A percentile compares a stretch with the other conserved stretches of the same genome.
Conservation (phyloP, 2,329 filamentous ascomycete species). For the Daldinia eschscholtzii region DNA sequence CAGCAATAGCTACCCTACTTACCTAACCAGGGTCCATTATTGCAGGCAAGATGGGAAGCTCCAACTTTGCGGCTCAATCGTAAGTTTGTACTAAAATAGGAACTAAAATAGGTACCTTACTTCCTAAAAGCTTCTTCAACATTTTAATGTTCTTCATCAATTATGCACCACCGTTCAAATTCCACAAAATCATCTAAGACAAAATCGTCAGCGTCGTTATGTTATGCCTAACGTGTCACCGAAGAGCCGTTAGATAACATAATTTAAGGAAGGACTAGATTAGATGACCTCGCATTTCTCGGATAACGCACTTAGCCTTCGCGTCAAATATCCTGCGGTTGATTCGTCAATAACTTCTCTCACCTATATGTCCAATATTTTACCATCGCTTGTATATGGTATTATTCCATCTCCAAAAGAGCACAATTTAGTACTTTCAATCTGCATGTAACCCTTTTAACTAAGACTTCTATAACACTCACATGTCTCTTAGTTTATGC, state of each 20-base stretch:
- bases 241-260: constrained; percentile 34
- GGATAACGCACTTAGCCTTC: constrained; percentile 41
- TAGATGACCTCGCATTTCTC: constrained; percentile 30
- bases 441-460: constrained; percentile 40
- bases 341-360: constrained; percentile 33
- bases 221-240: constrained; percentile 31
- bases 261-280: constrained; percentile 10
- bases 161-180: constrained; percentile 13
- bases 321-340: constrained; percentile 16
- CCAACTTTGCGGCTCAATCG: constrained; percentile 36
- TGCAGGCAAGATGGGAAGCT: neutral
- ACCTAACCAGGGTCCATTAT: neutral
- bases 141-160: constrained; percentile 22
- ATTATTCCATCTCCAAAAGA: constrained; percentile 22
- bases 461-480: constrained; percentile 21
- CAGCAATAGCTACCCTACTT: constrained; percentile 2
- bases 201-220: constrained; percentile 24
- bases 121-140: constrained; percentile 3
- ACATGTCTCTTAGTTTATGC: constrained; percentile 15
- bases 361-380: constrained; percentile 8
- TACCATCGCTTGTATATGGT: constrained; percentile 34
- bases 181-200: constrained; percentile 31
- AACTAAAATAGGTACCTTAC: neutral
- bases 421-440: constrained; percentile 32
- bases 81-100: constrained; percentile 16